Percentiles rank a stretch among this genome's conserved stretches.
Conservation (phyloP, 2,329 filamentous ascomycete genomes). For the Ambrosiella cleistominuta region DNA sequence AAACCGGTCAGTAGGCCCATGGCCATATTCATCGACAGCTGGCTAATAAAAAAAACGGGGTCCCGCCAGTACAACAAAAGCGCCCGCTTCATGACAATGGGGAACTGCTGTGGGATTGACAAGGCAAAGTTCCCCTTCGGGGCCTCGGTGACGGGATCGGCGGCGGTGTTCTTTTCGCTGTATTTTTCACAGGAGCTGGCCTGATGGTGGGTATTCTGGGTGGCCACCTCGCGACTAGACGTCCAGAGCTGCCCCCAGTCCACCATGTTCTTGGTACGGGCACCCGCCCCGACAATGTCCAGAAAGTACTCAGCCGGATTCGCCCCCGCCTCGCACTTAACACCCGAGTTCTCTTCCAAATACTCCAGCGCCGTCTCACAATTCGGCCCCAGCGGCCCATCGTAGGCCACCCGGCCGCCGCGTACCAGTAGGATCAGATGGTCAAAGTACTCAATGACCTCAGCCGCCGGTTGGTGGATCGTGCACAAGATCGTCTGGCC, state of each 20-base stretch:
- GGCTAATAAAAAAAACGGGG: neutral
- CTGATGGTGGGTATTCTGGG: neutral
- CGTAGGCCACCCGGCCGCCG: constrained; percentile 49
- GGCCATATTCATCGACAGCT: neutral
- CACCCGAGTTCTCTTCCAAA: constrained; percentile 46
- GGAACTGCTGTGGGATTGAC: neutral
- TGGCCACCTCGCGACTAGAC: neutral
- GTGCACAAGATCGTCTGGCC: constrained; percentile 53
- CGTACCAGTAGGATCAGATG: constrained; percentile 43
- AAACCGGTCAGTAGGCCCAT: neutral
- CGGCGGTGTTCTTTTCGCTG: neutral
- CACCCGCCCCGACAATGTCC: constrained; percentile 25
- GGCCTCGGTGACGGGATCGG: neutral
- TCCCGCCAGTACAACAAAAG: constrained; percentile 1
- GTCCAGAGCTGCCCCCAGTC: neutral
- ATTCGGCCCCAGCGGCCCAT: constrained; percentile 40
- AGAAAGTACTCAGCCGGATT: constrained; percentile 70
- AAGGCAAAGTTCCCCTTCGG: neutral
- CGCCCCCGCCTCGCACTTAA: constrained; percentile 39
- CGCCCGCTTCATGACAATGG: neutral
- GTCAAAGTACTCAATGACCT: constrained; percentile 50
- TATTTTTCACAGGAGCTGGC: neutral
- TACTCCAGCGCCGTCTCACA: constrained; percentile 39
- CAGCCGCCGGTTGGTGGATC: constrained; percentile 52
- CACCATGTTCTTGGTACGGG: neutral